Evolutionary conservation across 192 early-diverging fungal species (phyloP), one percentile per base, ranked within the genome.

Genomic region (Coemansia sp.): DNA sequence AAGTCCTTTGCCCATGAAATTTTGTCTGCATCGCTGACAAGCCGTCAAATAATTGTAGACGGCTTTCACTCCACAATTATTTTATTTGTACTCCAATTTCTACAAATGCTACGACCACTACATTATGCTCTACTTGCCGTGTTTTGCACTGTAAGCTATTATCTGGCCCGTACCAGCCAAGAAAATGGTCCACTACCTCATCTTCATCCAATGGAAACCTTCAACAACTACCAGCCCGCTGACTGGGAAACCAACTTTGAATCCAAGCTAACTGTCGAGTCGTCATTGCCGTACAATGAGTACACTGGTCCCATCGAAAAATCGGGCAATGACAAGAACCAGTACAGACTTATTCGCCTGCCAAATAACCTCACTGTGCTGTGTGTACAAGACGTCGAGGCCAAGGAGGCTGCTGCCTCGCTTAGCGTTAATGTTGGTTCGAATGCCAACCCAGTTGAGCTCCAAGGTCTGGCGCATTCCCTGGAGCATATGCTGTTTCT

Each of bases 381-480:
- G 22, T 64, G 91, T 5, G 83, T 89, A 33, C 87, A 87, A 58
- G 89, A 80, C 22, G 75, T 84, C 0, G 85, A 88, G 66, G 47
- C 73, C 36, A 53, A 74, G n/a, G 79, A 80, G 60, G 85, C 89
- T 7, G 85, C 88, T 20, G 90, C 89, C 0, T 72, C 86, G 0
- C 71, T 90, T 3, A 81, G 84, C 57, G 88, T 92, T 16, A 81
- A 87, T 62, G 86, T 93, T 46, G 91, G 91, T n/a, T 76, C 85
- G 49, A 65, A 87, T 39, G 78, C 71, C 33, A 87, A 89, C 70
- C 87, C 87, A 6, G 81, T 81, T 70, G 72, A 87, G 46, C 66
- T 91, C 18, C 84, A 75, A 62, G 91, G 90, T 0, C 77, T 93
- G 16, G 91, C 90, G 0, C 91, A 93, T 62, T 92, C 89, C 52